A percentile compares a stretch with the other conserved stretches of the same genome.
phyloP scores from a whole-genome alignment of 768 basidiomycete genomes.

The Suillus hirtellus region DNA sequence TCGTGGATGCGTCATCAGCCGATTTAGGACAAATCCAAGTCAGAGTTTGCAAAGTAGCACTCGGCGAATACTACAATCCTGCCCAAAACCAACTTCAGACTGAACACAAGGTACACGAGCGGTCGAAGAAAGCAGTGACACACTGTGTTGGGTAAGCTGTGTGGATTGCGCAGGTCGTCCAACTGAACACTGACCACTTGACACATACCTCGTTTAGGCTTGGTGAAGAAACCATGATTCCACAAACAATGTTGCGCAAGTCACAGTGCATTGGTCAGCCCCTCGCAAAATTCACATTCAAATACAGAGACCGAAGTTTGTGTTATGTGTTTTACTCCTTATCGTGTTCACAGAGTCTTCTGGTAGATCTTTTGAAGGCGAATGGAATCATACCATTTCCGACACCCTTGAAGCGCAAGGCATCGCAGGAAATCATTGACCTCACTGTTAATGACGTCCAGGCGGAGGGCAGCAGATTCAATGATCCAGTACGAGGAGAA shows the following conservation, averaged over 20 bases:
- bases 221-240: slow-evolving; percentile 20
- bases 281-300: slow-evolving; percentile 31
- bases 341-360: not conserved
- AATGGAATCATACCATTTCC: slow-evolving; percentile 28
- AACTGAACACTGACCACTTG: not conserved
- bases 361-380: slow-evolving; percentile 28
- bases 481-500: slow-evolving; percentile 11
- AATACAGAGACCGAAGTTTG: slow-evolving; percentile 29
- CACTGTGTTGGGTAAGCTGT: slow-evolving; percentile 28
- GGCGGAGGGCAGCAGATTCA: slow-evolving; percentile 14
- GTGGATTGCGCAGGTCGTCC: slow-evolving; percentile 22
- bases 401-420: slow-evolving; percentile 6
- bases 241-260: not conserved
- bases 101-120: slow-evolving; percentile 30
- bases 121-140: slow-evolving; percentile 32
- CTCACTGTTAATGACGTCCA: slow-evolving; percentile 20
- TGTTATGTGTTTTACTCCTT: slow-evolving; percentile 9
- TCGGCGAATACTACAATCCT: not conserved
- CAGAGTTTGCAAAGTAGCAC: not conserved
- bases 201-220: slow-evolving; percentile 19
- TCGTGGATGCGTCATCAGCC: slow-evolving; percentile 16
- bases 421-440: slow-evolving; percentile 23
- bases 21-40: slow-evolving; percentile 10
- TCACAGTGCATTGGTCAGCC: slow-evolving; percentile 13
- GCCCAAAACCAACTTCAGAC: not conserved